Conservation (phyloP, 805 yeast genomes). For the Saturnispora zaruensis region DNA sequence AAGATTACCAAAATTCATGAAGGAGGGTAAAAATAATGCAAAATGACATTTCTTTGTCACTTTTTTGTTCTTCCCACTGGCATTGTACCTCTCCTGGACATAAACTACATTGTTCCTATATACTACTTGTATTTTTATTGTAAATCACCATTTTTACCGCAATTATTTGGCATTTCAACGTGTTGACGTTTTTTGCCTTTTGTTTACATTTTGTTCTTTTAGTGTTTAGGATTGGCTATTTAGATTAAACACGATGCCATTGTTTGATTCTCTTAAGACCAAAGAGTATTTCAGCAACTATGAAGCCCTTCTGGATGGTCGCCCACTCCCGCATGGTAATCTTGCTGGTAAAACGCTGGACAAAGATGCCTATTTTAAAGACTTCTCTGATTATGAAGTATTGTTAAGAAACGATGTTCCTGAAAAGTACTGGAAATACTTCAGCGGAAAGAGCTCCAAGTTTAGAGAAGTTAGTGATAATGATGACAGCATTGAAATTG, state of each 20-base stretch:
- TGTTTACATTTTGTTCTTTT: conserved; percentile 3
- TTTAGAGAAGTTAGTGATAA: background rate
- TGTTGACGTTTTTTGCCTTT: background rate
- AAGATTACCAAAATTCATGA: background rate
- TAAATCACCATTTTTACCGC: background rate
- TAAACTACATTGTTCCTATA: background rate
- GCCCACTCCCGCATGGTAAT: conserved; percentile 26
- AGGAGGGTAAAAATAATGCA: background rate
- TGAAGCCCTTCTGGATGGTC: conserved; percentile 19
- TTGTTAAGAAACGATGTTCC: conserved; percentile 25
- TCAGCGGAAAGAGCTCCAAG: conserved; percentile 8
- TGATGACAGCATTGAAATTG: conserved; percentile 17
- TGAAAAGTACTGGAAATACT: conserved; percentile 20
- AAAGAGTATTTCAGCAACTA: conserved; percentile 24
- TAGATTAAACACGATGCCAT: conserved; percentile 24
- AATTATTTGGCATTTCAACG: background rate
- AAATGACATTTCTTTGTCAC: background rate
- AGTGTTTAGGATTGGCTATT: conserved; percentile 7
- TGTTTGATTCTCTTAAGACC: conserved; percentile 17
- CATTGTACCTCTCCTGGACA: background rate
- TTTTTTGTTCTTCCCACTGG: background rate
- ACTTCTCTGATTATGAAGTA: conserved; percentile 24
- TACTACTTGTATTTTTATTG: conserved; percentile 1
- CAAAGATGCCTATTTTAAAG: conserved; percentile 17
- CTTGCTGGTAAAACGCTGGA: conserved; percentile 23